Conservation (phyloP, 306 rosid species). For the Dryas alaskensis region DNA sequence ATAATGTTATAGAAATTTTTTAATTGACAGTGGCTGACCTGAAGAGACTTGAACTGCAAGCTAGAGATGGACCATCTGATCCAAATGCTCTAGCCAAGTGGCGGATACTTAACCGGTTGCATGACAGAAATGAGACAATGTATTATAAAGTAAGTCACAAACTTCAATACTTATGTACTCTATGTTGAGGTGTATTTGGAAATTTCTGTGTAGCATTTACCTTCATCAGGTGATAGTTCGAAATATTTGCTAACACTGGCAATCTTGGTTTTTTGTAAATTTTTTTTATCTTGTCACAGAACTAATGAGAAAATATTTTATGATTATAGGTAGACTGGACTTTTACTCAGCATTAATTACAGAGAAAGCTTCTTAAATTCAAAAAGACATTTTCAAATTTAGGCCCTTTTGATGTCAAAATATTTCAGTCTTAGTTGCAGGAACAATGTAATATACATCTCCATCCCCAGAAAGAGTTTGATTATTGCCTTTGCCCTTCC, state of each 20-base stretch:
- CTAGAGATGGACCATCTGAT: slow-evolving; percentile 98
- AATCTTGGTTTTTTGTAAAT: not conserved
- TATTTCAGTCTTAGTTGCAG: no score
- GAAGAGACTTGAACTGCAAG: slow-evolving; percentile 89
- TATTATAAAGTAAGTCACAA: slow-evolving; percentile 71
- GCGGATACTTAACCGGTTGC: slow-evolving; percentile 96
- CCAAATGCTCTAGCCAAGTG: slow-evolving; percentile 95
- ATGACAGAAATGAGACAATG: slow-evolving; percentile 98
- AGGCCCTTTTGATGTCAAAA: not conserved
- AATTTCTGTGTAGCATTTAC: not conserved
- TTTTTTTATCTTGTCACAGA: not conserved
- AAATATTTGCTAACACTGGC: not conserved
- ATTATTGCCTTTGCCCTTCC: no score
- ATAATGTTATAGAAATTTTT: slow-evolving; percentile 13
- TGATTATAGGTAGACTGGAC: not conserved
- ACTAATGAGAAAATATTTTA: not conserved
- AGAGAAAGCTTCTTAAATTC: not conserved
- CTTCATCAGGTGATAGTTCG: not conserved
- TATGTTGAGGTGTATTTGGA: not conserved
- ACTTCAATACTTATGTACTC: not conserved
- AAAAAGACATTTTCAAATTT: not conserved
- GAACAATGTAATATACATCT: no score
- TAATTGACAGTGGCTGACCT: slow-evolving; percentile 73
- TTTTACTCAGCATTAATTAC: not conserved
- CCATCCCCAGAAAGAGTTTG: no score